Conservation (phyloP, 352 stramenopile species). For the Pythium folliculosum region DNA sequence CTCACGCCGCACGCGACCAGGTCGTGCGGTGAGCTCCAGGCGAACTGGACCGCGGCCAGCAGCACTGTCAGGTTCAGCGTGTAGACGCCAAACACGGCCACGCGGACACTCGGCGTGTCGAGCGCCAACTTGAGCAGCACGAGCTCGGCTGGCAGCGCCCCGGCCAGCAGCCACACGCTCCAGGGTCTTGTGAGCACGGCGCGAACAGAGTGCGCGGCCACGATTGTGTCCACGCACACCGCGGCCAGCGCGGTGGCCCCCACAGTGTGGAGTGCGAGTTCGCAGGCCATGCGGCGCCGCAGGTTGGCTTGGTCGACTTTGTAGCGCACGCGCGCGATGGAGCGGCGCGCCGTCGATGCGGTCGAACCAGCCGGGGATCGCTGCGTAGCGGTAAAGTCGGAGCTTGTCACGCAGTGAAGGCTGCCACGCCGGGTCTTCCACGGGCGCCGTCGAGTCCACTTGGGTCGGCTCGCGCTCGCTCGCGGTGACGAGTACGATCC, state of each 20-base stretch:
- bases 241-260: background rate
- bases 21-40: background rate
- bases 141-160: background rate
- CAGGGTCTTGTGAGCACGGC: background rate
- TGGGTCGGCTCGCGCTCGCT: background rate
- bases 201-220: background rate
- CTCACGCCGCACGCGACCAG: background rate
- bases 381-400: background rate
- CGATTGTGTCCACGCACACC: background rate
- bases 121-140: slow-evolving; percentile 11
- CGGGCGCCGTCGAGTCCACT: background rate
- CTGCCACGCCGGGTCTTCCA: background rate
- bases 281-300: background rate
- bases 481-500: background rate
- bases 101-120: background rate
- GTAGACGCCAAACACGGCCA: background rate
- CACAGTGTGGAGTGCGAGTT: background rate
- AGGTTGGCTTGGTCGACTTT: background rate
- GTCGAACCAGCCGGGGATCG: slow-evolving; percentile 4
- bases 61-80: background rate
- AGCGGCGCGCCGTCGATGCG: background rate
- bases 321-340: background rate
- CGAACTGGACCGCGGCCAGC: slow-evolving; percentile 1
- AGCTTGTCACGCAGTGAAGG: background rate
- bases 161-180: background rate